Percentiles rank a stretch among this genome's conserved stretches.
phyloP scores from a whole-genome alignment of 2,329 filamentous ascomycete genomes.

The Alternaria solani region DNA sequence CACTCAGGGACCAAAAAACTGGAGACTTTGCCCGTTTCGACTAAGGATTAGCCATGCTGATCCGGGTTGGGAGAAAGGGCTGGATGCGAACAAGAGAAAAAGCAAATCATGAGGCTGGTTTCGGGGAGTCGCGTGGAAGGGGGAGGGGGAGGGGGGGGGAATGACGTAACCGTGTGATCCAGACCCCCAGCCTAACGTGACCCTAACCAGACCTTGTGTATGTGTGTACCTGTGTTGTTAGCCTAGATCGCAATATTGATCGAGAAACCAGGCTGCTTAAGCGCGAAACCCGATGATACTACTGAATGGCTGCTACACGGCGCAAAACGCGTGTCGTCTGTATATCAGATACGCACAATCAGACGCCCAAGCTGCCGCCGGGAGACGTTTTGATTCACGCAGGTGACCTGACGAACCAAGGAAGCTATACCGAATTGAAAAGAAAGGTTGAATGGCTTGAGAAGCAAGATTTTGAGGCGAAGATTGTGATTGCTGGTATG shows the following conservation, averaged over 20 bases:
- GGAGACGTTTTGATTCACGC: constrained; percentile 80
- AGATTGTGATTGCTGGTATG: constrained; percentile 73
- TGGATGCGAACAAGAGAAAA: background rate
- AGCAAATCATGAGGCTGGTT: background rate
- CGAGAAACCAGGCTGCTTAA: background rate
- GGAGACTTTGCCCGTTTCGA: background rate
- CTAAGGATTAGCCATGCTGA: background rate
- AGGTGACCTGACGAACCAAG: constrained; percentile 79
- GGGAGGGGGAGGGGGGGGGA: too few species aligned
- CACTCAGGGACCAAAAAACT: background rate
- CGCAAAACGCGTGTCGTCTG: constrained; percentile 71
- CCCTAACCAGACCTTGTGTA: background rate
- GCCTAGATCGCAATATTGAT: background rate
- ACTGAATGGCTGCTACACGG: background rate
- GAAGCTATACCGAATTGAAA: constrained; percentile 64
- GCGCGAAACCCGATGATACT: background rate
- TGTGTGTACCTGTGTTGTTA: background rate
- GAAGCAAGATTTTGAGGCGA: constrained; percentile 71
- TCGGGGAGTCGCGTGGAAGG: background rate
- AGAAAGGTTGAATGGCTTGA: constrained; percentile 72
- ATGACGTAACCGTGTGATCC: background rate
- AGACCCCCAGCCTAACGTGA: background rate
- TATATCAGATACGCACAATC: constrained; percentile 80
- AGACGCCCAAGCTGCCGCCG: constrained; percentile 68
- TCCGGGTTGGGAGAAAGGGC: background rate